Percentiles rank a stretch among this genome's conserved stretches.
Conservation (phyloP, 805 yeast genomes). For the Wickerhamia fluorescens region DNA sequence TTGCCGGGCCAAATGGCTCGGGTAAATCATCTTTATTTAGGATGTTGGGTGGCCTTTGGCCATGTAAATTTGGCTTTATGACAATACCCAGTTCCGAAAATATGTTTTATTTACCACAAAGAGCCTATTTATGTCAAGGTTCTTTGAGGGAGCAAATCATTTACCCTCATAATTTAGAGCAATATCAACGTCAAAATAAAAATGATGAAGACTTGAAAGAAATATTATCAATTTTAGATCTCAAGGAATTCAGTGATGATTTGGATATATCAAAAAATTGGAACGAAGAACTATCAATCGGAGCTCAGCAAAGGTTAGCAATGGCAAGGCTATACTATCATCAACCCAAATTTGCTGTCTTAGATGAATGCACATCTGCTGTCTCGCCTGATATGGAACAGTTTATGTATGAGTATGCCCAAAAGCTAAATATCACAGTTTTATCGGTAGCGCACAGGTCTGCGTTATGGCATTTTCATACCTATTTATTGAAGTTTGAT, state of each 20-base stretch:
- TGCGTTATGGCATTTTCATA: conserved; percentile 88
- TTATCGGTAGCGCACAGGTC: conserved; percentile 90
- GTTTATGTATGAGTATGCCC: conserved; percentile 80
- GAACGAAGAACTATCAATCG: conserved; percentile 83
- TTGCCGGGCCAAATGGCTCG: conserved; percentile 94
- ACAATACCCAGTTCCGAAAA: conserved; percentile 58
- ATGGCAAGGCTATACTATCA: conserved; percentile 91
- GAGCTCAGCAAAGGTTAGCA: conserved; percentile 90
- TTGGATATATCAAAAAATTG: conserved; percentile 63
- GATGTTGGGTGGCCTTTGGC: conserved; percentile 92
- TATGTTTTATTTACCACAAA: conserved; percentile 86
- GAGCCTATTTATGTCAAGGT: conserved; percentile 80
- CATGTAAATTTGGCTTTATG: conserved; percentile 52
- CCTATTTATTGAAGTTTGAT: conserved; percentile 72
- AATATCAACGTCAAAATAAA: conserved; percentile 37
- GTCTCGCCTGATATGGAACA: conserved; percentile 89
- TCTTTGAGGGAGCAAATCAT: conserved; percentile 82
- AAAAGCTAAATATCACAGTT: conserved; percentile 68
- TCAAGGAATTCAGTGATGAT: conserved; percentile 43
- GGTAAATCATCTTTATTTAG: conserved; percentile 92
- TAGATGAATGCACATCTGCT: conserved; percentile 94
- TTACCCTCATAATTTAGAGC: conserved; percentile 70
- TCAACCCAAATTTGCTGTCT: conserved; percentile 85
- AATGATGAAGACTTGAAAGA: conserved; percentile 45
- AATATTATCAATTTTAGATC: conserved; percentile 49